A percentile compares a stretch with the other conserved stretches of the same genome.
These are phyloP conservation scores for Auriscalpium orientale DNA, from an alignment of 768 basidiomycete genomes.

Conservation along the genomic window DNA sequence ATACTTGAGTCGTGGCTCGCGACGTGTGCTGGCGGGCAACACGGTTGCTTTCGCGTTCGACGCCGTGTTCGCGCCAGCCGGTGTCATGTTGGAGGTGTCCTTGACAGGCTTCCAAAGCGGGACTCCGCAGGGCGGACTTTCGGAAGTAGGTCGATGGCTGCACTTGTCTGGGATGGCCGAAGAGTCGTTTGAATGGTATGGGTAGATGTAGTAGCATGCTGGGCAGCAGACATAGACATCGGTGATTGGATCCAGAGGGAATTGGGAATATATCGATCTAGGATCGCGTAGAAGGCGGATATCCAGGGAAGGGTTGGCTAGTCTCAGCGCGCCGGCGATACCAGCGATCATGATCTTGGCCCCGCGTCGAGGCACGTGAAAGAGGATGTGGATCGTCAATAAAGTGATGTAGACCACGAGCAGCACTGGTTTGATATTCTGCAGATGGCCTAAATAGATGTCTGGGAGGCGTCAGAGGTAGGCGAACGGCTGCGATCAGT, in stretches of 20 bases:
- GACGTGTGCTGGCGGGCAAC: neutral
- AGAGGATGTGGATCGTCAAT: no score
- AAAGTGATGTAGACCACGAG: no score
- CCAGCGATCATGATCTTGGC: no score
- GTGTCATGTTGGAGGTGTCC: neutral
- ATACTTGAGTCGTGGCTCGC: neutral
- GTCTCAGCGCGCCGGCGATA: no score
- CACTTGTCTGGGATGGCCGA: neutral
- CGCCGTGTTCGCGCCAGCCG: neutral
- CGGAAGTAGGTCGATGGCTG: neutral
- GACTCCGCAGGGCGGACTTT: neutral
- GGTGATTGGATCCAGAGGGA: neutral
- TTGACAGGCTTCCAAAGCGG: neutral
- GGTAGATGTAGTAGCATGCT: neutral
- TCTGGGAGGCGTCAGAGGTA: no score
- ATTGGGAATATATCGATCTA: neutral
- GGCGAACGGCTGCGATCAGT: no score
- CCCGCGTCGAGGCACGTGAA: no score
- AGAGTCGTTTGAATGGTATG: neutral
- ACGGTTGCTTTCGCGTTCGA: neutral
- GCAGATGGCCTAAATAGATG: no score
- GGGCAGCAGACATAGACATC: slow-evolving; percentile 1
- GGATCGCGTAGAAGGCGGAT: no score
- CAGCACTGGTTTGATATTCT: no score
- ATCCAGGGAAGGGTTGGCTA: no score